These are phyloP conservation scores for Tetrapisispora pingtungensis DNA, from an alignment of 805 yeast genomes.

Conservation along the genomic window DNA sequence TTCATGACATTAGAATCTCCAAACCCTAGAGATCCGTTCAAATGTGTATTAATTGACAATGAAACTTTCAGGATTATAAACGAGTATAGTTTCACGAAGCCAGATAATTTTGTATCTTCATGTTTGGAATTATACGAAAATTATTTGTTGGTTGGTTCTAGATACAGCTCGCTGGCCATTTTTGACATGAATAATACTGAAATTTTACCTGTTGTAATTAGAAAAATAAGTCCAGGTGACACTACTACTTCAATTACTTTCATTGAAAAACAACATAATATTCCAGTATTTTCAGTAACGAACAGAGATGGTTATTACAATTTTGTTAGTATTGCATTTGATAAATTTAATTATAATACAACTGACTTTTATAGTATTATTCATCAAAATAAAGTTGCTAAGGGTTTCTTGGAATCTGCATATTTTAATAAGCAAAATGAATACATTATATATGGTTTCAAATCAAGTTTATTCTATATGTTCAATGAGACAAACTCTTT, in stretches of 20 bases:
- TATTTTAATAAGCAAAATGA: conserved; percentile 35
- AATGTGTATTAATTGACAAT: conserved; percentile 32
- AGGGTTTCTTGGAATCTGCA: conserved; percentile 78
- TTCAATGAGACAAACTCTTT: conserved; percentile 73
- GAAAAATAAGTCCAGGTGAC: conserved; percentile 53
- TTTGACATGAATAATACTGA: conserved; percentile 33
- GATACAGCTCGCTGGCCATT: conserved; percentile 56
- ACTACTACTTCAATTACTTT: conserved; percentile 48
- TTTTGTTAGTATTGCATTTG: conserved; percentile 29
- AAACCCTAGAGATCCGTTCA: conserved; percentile 47
- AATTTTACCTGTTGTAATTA: conserved; percentile 23
- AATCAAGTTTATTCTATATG: conserved; percentile 63
- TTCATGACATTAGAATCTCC: conserved; percentile 53
- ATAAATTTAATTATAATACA: background rate
- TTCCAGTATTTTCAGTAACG: conserved; percentile 36
- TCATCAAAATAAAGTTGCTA: conserved; percentile 54
- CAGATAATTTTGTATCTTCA: conserved; percentile 47
- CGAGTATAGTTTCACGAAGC: conserved; percentile 28
- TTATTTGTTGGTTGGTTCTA: conserved; percentile 54
- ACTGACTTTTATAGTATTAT: conserved; percentile 21
- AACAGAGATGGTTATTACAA: conserved; percentile 60
- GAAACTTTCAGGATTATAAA: conserved; percentile 20
- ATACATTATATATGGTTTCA: conserved; percentile 67
- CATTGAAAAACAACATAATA: conserved; percentile 22
- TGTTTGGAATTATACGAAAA: conserved; percentile 38